Percentiles rank a stretch among this genome's conserved stretches.
phyloP scores from a whole-genome alignment of 1,139 yeast species.

The Saccharomyces hybrid region DNA sequence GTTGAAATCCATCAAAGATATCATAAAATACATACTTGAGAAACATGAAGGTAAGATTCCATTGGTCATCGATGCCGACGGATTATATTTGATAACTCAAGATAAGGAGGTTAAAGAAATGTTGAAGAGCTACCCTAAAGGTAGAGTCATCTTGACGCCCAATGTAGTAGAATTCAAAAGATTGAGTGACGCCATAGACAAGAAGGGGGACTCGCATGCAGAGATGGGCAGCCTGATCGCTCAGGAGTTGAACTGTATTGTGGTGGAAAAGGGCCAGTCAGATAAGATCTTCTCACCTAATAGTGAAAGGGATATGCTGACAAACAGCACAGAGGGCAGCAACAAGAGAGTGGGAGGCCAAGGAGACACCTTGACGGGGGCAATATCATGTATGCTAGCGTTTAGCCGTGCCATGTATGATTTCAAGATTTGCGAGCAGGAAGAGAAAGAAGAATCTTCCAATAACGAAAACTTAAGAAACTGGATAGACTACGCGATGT shows the following conservation, averaged over 20 bases:
- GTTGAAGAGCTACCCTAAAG: constrained; percentile 45
- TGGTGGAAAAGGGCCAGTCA: constrained; percentile 62
- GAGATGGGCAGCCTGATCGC: constrained; percentile 42
- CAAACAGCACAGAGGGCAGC: constrained; percentile 50
- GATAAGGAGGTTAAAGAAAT: constrained; percentile 21
- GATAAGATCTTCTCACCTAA: constrained; percentile 53
- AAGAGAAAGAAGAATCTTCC: constrained; percentile 38
- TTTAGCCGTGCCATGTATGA: constrained; percentile 27
- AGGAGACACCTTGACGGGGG: constrained; percentile 74
- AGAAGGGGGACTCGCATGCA: constrained; percentile 26
- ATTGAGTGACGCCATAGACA: constrained; percentile 28
- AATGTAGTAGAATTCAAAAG: constrained; percentile 80
- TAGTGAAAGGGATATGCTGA: constrained; percentile 37
- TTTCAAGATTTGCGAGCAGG: constrained; percentile 43
- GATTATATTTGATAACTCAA: constrained; percentile 43
- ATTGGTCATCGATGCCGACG: constrained; percentile 84
- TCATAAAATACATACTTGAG: constrained; percentile 42
- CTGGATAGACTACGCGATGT: constrained; percentile 38
- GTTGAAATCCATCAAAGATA: constrained; percentile 50
- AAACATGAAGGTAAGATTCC: constrained; percentile 42
- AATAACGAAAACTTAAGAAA: constrained; percentile 15
- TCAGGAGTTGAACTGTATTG: constrained; percentile 48
- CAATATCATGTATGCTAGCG: constrained; percentile 58
- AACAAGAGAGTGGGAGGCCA: constrained; percentile 78
- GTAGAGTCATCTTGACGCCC: constrained; percentile 60